Base-by-base conservation (phyloP, 129 eudicot genomes). In the Artemisia argyi region DNA sequence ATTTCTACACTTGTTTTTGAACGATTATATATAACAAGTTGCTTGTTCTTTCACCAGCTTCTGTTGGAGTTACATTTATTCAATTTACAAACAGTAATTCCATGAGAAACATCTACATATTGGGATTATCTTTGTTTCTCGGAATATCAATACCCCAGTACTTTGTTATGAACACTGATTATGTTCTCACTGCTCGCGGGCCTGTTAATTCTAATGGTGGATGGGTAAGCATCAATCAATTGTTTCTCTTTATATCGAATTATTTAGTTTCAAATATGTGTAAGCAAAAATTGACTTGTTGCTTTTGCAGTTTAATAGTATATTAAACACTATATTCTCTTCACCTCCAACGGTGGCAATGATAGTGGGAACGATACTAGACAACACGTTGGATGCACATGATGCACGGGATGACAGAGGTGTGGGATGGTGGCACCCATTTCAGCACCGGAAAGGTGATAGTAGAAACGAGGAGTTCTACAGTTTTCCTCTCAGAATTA, bases 121-220 rank as follows among this genome's bases (percentile, higher is more conserved):
- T 90, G 80, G 99, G 99, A 60, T 71, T 85, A 52, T 79, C 94
- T 59, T 79, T 94, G 54, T 94, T 94, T 80, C 88, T 94, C 28
- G 99, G 97, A 62, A 86, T 94, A 75, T 94, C 99, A 12, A 90
- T 94, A 58, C 91, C 99, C 19, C 96, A 94, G 47, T 94, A 90
- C 73, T 94, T 94, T 71, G 76, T 87, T 62, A 78, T 82, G 81
- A 86, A 85, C 70, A 90, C 97, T 0, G 84, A 88, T 80, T 53
- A 50, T 10, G 44, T 20, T 16, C 39, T 39, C 12, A 7, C 78
- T 16, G 97, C 96, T 26, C 81, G 81, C 57, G 97, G 97, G 39
- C 96, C 97, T 47, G 86, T 91, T 62, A 61, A 65, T 75, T 85
- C 97, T 10, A 73, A 68, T 35, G 97, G 82, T 53, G 96, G 89